Base-by-base conservation (phyloP, 805 yeast species). In the Pichia manshurica region DNA sequence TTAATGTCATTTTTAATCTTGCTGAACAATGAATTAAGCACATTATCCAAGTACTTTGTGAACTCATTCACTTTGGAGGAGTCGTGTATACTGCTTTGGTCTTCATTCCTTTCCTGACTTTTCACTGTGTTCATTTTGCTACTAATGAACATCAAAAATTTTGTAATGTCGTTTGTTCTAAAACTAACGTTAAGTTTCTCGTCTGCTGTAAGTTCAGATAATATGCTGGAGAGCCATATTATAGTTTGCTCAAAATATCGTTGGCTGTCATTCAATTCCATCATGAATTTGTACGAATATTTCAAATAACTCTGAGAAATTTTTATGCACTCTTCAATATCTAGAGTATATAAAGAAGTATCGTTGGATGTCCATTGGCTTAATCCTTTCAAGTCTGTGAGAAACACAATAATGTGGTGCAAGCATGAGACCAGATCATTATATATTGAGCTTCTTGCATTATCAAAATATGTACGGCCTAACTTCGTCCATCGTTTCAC, bases 401-500 rank as follows among this genome's bases (percentile, higher is more conserved):
- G 53, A 15, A 75, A 57, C 0, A 80, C 59, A 2, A 83, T 62
- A 29, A 80, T 53, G 47, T 81, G 72, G 50, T 84, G 88, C 21
- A 75, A 59, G 0, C 81, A 71, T 3, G 84, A 79, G 7, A 82
- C 67, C 19, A 81, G 49, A 35, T 74, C 73, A 37, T 76, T 68
- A 47, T 76, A 74, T 1, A 78, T 53, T 0, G 68, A 61, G 47
- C 77, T 74, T 46, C 80, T 64, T 0, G 75, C 63, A 39, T 66
- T 65, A 38, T 81, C 83, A 56, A 75, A 82, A 13, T 74, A 67
- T 1, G 70, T 62, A 32, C 70, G 72, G 0, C 84, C 82, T 16
- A 73, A 44, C 45, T 71, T 73, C 2, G 66, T 64, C 76, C 87
- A 76, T 53, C 77, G 69, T 51, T 75, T 77, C 17, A 77, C 60